These are phyloP conservation scores for Termitomyces sp. DNA, from an alignment of 768 basidiomycete species.

Conservation along the genomic window DNA sequence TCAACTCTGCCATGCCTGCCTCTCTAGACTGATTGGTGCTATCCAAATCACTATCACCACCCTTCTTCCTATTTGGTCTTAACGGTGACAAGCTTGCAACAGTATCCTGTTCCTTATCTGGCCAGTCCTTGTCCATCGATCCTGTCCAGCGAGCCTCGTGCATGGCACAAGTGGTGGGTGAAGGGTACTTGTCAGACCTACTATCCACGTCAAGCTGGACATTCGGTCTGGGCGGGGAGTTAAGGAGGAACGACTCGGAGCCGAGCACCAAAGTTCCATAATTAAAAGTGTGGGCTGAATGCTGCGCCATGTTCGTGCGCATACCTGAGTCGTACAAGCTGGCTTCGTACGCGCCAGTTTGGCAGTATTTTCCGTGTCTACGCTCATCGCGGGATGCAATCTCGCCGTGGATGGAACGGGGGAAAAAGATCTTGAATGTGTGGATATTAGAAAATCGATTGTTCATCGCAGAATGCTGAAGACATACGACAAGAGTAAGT, in stretches of 20 bases:
- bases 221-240: constrained; percentile 31
- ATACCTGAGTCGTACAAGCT: constrained; percentile 22
- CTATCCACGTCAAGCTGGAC: constrained; percentile 16
- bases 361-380: constrained; percentile 31
- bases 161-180: background rate
- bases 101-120: constrained; percentile 30
- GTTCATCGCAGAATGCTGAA: background rate
- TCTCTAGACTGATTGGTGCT: constrained; percentile 36
- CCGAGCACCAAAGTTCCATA: constrained; percentile 10
- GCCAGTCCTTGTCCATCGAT: constrained; percentile 22
- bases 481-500: constrained; percentile 66
- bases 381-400: constrained; percentile 49
- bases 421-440: constrained; percentile 73
- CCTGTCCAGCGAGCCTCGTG: constrained; percentile 10
- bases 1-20: constrained; percentile 41
- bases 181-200: constrained; percentile 18
- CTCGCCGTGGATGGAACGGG: constrained; percentile 69
- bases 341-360: constrained; percentile 19
- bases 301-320: constrained; percentile 16
- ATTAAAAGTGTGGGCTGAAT: constrained; percentile 12
- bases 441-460: background rate
- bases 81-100: constrained; percentile 28
- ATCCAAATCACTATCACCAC: constrained; percentile 34
- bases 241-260: constrained; percentile 30
- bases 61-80: constrained; percentile 42